Evolutionary conservation across 306 rosid species (phyloP), one percentile per base, ranked within the genome.

Genomic region (Datisca glomerata): DNA sequence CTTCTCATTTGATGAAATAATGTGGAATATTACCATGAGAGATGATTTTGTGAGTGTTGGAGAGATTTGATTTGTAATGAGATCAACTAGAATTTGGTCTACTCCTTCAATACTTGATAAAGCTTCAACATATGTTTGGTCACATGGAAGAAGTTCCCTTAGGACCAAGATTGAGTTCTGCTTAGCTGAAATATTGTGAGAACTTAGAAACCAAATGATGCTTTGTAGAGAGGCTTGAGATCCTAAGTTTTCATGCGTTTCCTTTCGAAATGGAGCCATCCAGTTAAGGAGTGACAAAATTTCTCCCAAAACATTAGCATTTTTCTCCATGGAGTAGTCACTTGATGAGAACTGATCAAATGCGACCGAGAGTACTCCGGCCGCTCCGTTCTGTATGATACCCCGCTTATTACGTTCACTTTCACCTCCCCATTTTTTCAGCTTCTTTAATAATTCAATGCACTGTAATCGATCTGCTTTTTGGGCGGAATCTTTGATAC

Each of bases 181-280:
- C 66, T 71, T 77, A 21, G 65, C 60, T 5, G 52, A 45, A 13
- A 68, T 53, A 70, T 67, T 78, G 43, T 63, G 58, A 37, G 51
- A 65, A 45, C 63, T 43, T 51, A 81, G 60, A 55, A 81, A 68
- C 83, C 70, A 62, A 48, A 77, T 63, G 73, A 81, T 54, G 75
- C 84, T 68, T 33, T 41, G 15, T 27, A 81, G 29, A 10, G 93
- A 81, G 36, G 78, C 80, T 20, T 12, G 27, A 3, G 86, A 71
- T 3, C 76, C 80, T 31, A 81, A 47, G 36, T 24, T 31, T 3
- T 57, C 54, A 20, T 63, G 68, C n/a, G 93, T 64, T 35, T 73
- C 84, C 31, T 62, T 34, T 18, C 69, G 69, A 13, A 81, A 40
- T 1, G 84, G 84, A 43, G 74, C 58, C 84, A 78, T 74, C 93